phyloP scores from a whole-genome alignment of 441 rosid species.

The Pelargonium fulgidum region DNA sequence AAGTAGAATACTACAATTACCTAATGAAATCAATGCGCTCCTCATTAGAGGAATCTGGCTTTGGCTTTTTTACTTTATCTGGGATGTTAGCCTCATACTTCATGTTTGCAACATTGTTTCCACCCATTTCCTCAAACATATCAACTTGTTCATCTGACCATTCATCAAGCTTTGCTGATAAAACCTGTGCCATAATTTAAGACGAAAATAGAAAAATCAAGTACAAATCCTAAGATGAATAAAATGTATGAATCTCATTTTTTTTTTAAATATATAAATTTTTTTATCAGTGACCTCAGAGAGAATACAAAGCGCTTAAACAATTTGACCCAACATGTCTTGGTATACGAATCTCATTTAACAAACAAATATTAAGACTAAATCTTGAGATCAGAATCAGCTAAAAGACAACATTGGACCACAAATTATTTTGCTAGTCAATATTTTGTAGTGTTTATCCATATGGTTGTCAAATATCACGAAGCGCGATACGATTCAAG shows the following conservation, averaged over 20 bases:
- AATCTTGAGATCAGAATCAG: not conserved
- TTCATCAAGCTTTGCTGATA: slow-evolving; percentile 83
- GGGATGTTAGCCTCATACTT: slow-evolving; percentile 75
- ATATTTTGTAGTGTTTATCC: not conserved
- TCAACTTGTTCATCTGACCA: slow-evolving; percentile 97
- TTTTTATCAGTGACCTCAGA: too few relatives aligned
- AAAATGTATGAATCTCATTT: too few relatives aligned
- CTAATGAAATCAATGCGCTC: slow-evolving; percentile 77
- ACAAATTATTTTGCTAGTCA: not conserved
- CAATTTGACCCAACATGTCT: too few relatives aligned
- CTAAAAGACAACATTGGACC: not conserved
- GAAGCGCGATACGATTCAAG: too few relatives aligned
- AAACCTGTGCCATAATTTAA: slow-evolving; percentile 46
- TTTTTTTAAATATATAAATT: too few relatives aligned
- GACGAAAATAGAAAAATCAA: slow-evolving; percentile 17
- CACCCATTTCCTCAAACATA: slow-evolving; percentile 53
- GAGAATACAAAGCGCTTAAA: too few relatives aligned
- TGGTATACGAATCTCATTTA: not conserved
- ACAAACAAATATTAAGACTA: not conserved
- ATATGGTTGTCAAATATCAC: not conserved
- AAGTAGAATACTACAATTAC: slow-evolving; percentile 29
- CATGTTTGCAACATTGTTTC: slow-evolving; percentile 58
- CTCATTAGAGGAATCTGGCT: slow-evolving; percentile 60
- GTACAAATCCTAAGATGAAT: not conserved
- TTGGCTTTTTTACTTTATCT: slow-evolving; percentile 57